Evolutionary conservation across 1,284 basidiomycete genomes (phyloP), one percentile per base, ranked within the genome.

Genomic region (Amylostereum areolatum): DNA sequence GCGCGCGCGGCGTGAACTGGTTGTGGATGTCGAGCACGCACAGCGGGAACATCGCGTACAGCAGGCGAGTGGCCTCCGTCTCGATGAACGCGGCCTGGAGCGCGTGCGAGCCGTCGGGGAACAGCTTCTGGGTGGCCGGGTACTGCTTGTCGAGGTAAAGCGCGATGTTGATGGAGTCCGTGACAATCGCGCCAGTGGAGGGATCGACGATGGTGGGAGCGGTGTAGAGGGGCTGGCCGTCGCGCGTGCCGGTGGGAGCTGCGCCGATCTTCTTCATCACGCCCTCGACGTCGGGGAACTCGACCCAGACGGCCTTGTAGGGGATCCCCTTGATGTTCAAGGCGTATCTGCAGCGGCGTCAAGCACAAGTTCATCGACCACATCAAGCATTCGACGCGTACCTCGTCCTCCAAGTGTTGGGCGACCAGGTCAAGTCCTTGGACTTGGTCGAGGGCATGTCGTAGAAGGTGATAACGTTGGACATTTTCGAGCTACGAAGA

Each of bases 221-320:
- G 7, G 54, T 55, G 40, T 43, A 49, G 32, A 29, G 11, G 31
- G 44, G 32, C 8, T 9, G 25, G 12, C 56, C 50, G 36, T 52
- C 46, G 1, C 49, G 47, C 45, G 18, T 47, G 11, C 5, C 32
- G 5, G 57, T 56, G 6, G 59, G 53, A n/a, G 45, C 18, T 5
- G 54, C 57, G 43, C 61, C 60, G 44, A 65, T 33, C 49, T 59
- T 59, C 45, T 56, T 55, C 40, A 53, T 49, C 18, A 57, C 43
- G 11, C 45, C 36, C 39, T 51, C 62, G 51, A 67, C 65, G 50
- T 67, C 64, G 3, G 63, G 58, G 48, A 58, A 62, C 43, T 64
- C 63, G 36, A 67, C 55, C 60, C 62, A 66, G 42, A 62, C 54
- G 32, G 63, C 65, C 41, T 46, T 54, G 52, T 59, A 62, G 1